A percentile compares a stretch with the other conserved stretches of the same genome.
Conservation (phyloP, 176 grass and related monocot genomes). For the Juncus inflexus region DNA sequence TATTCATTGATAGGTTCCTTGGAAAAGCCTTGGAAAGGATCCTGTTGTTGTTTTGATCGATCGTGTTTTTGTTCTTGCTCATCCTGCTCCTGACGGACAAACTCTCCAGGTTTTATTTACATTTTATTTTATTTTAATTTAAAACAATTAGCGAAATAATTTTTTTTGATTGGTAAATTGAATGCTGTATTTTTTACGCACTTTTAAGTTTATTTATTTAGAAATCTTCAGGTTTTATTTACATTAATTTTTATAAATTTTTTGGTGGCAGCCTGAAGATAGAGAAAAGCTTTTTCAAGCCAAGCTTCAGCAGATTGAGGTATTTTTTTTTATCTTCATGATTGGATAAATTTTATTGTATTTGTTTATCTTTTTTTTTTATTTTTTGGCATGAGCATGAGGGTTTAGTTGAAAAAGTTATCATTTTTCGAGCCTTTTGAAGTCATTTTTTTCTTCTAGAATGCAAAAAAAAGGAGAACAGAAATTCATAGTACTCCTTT, state of each 20-base stretch:
- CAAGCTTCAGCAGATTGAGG: constrained; percentile 98
- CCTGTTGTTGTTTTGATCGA: constrained; percentile 93
- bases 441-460: background rate
- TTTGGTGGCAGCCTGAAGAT: constrained; percentile 74
- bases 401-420: no score
- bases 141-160: background rate
- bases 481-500: no score
- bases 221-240: background rate
- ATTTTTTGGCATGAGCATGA: no score
- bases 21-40: constrained; percentile 96
- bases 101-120: constrained; percentile 53
- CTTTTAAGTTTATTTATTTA: background rate
- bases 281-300: constrained; percentile 95
- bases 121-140: constrained; percentile 21
- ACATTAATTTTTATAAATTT: constrained; percentile 1
- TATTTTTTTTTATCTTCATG: constrained; percentile 32
- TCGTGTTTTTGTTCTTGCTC: constrained; percentile 85
- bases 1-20: constrained; percentile 72
- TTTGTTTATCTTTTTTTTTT: constrained; percentile 1
- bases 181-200: constrained; percentile 1
- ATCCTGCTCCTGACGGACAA: constrained; percentile 81
- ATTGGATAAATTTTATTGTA: constrained; percentile 3
- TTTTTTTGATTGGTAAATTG: background rate
- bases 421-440: background rate
- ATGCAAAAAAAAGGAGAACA: no score